Evolutionary conservation across 495 filamentous ascomycete species (phyloP).

Genomic region (Aspergillus bridgeri): DNA sequence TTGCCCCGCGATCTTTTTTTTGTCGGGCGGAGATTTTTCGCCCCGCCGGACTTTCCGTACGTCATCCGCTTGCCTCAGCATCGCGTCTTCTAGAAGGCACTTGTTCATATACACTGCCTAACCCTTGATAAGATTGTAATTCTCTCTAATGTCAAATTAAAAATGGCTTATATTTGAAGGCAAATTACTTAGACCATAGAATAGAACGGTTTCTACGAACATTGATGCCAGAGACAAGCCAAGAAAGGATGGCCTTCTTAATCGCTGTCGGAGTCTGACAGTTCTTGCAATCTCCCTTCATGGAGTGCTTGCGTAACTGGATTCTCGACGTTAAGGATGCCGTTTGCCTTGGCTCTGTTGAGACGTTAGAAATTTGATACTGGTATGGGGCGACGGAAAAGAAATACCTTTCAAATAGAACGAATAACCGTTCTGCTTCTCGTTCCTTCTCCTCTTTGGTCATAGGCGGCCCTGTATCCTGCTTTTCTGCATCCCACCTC

Average conservation of each 20-base stretch:
- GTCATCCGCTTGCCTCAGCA: conserved; percentile 19
- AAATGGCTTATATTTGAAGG: neutral
- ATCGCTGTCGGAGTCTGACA: conserved; percentile 44
- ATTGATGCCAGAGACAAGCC: neutral
- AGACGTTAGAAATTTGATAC: conserved; percentile 15
- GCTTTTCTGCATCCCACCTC: conserved; percentile 64
- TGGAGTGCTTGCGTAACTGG: conserved; percentile 73
- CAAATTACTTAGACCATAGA: neutral
- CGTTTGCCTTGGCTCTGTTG: conserved; percentile 73
- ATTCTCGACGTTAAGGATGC: conserved; percentile 80
- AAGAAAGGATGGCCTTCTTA: conserved; percentile 11
- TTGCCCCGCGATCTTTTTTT: conserved; percentile 38
- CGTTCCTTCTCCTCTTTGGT: conserved; percentile 86
- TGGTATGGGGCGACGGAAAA: neutral
- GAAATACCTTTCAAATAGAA: conserved; percentile 86
- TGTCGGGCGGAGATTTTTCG: conserved; percentile 28
- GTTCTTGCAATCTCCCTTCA: conserved; percentile 77
- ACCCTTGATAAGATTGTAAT: neutral
- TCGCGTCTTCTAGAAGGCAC: neutral
- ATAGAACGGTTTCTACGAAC: neutral
- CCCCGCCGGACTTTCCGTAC: conserved; percentile 18
- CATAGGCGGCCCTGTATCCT: conserved; percentile 63
- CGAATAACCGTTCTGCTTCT: conserved; percentile 89
- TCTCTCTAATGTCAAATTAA: neutral
- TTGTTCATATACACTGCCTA: neutral